Evolutionary conservation across 208 protist species (phyloP), one percentile per base, ranked within the genome.

Genomic region (Trypanosoma grayi): DNA sequence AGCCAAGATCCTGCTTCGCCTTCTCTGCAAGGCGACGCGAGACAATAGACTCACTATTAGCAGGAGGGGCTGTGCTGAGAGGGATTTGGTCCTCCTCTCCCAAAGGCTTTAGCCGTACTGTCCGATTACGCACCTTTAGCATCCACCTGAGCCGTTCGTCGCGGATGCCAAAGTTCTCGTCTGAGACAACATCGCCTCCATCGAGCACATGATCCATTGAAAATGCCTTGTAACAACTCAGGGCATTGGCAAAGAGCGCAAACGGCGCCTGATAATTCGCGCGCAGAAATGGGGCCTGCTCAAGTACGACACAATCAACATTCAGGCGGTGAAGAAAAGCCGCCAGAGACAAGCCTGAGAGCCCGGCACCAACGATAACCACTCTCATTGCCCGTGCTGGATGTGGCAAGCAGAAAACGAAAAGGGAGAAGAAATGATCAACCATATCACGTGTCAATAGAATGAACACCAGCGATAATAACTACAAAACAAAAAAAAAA

Each of bases 151-250:
- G 58, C 3, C 60, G 40, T 7, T 76, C 73, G 48, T 91, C 62
- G 43, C 75, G 69, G 31, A 95, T 85, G 16, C 85, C 85, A 61
- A 92, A 95, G 53, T 63, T 73, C 47, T 59, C 64, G 37, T 93
- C 83, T 8, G 78, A 81, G 11, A 75, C 44, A 33, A 77, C 66
- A 45, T 73, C 70, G 24, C 53, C 66, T 24, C 57, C 41, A 13
- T 55, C 59, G 54, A 93, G 82, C 30, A 89, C 30, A 72, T 81
- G 58, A 14, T 85, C 85, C 71, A 95, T 75, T 22, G 56, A 81
- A 59, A 92, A 95, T 0, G 90, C 90, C 57, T 92, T 92, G 62
- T 81, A 95, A 55, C 90, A 95, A 55, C 84, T 95, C 13, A 95
- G 64, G 1, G 90, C 90, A 66, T 92, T 93, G 10, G 90, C 90